These are phyloP conservation scores for Sphaerostilbella broomeana DNA, from an alignment of 2,329 filamentous ascomycete species.

Conservation along the genomic window DNA sequence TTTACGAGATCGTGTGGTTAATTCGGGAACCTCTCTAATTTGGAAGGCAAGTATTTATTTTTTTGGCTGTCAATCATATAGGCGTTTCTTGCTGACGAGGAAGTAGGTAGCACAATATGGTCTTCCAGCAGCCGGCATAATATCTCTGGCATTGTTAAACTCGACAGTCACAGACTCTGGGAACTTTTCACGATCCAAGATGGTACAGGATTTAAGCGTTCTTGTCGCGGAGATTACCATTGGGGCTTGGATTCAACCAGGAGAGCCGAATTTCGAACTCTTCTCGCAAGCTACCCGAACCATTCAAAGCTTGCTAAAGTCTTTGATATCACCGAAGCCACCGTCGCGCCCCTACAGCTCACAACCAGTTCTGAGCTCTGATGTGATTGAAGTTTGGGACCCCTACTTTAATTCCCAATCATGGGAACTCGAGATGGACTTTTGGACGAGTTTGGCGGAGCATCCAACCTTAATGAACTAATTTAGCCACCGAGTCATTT, in stretches of 20 bases:
- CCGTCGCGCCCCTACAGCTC: not conserved
- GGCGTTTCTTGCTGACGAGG: no score
- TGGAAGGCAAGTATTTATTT: conserved; percentile 11
- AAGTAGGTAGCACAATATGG: conserved; percentile 8
- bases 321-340: conserved; percentile 1
- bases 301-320: conserved; percentile 9
- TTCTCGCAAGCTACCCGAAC: conserved; percentile 9
- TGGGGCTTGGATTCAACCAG: conserved; percentile 7
- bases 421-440: conserved; percentile 9
- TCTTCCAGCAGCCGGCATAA: conserved; percentile 5
- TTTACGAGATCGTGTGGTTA: conserved; percentile 8
- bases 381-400: conserved; percentile 4
- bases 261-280: conserved; percentile 7
- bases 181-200: conserved; percentile 8
- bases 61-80: not conserved
- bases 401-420: conserved; percentile 9
- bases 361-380: not conserved
- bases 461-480: conserved; percentile 5
- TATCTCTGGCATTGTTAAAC: conserved; percentile 4
- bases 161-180: conserved; percentile 1
- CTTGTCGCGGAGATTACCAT: conserved; percentile 9
- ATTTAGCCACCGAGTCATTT: no score
- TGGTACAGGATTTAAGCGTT: conserved; percentile 7
- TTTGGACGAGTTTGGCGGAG: conserved; percentile 8
- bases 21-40: conserved; percentile 9